These are phyloP conservation scores for Aspergillus sp. DNA, from an alignment of 2,329 filamentous ascomycete species.

Conservation along the genomic window DNA sequence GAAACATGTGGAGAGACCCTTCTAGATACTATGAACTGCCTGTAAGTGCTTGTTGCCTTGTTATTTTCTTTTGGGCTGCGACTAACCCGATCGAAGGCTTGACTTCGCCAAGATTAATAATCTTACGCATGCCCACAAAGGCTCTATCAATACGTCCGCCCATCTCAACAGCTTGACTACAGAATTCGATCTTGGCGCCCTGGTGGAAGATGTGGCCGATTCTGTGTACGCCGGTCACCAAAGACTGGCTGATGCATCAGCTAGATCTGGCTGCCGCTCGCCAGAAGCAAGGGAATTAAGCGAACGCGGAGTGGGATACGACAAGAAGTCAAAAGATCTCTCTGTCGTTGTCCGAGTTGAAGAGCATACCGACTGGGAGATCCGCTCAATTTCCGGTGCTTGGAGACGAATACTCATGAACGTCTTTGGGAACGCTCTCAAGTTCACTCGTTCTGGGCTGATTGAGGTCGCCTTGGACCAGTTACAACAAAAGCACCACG, in stretches of 20 bases:
- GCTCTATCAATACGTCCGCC: slow-evolving; percentile 2
- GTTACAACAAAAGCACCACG: slow-evolving; percentile 13
- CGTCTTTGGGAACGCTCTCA: slow-evolving; percentile 42
- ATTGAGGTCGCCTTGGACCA: slow-evolving; percentile 37
- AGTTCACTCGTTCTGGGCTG: slow-evolving; percentile 40
- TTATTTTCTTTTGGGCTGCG: fast-evolving
- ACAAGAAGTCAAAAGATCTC: slow-evolving; percentile 18
- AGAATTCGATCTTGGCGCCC: slow-evolving; percentile 36
- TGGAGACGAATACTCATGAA: slow-evolving; percentile 45
- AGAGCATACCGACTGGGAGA: slow-evolving; percentile 34
- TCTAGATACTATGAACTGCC: slow-evolving; percentile 52
- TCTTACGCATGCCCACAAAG: slow-evolving; percentile 24
- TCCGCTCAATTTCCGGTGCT: slow-evolving; percentile 34
- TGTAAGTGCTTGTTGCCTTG: slow-evolving; percentile 25
- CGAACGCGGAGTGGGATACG: not conserved
- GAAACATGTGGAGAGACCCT: slow-evolving; percentile 56
- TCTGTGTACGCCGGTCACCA: slow-evolving; percentile 35
- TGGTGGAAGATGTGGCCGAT: slow-evolving; percentile 37
- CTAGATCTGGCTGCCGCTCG: slow-evolving; percentile 19
- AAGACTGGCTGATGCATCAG: slow-evolving; percentile 17
- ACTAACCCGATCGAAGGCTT: slow-evolving; percentile 27
- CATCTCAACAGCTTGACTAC: slow-evolving; percentile 31
- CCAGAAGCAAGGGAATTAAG: slow-evolving; percentile 3
- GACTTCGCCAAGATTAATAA: slow-evolving; percentile 45
- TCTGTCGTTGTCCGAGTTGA: slow-evolving; percentile 37